Conservation (phyloP, 768 basidiomycete species). For the Lentinus brumalis region DNA sequence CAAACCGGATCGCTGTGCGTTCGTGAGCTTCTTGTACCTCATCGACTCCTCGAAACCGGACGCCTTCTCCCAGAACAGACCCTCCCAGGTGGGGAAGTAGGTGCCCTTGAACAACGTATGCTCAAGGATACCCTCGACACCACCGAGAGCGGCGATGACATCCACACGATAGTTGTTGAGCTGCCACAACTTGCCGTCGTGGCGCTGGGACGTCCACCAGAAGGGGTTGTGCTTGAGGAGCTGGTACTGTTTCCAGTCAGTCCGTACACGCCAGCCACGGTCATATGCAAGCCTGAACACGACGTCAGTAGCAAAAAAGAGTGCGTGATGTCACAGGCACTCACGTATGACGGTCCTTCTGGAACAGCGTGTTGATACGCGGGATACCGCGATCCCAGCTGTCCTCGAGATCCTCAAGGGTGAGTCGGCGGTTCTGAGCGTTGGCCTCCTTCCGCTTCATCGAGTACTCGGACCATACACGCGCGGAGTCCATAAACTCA, state of each 20-base stretch:
- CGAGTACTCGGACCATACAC: conserved; percentile 99
- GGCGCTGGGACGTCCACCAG: conserved; percentile 99
- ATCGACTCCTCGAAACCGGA: conserved; percentile 96
- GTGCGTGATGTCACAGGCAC: conserved; percentile 27
- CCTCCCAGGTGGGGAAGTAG: conserved; percentile 96
- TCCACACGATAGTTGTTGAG: conserved; percentile 98
- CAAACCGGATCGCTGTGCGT: conserved; percentile 97
- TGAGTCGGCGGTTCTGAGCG: conserved; percentile 94
- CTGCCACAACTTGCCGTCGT: conserved; percentile 96
- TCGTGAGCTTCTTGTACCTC: conserved; percentile 96
- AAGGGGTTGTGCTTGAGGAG: conserved; percentile 94
- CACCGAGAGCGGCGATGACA: conserved; percentile 95
- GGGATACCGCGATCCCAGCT: conserved; percentile 99
- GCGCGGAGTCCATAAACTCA: conserved; percentile 96
- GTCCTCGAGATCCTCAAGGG: conserved; percentile 96
- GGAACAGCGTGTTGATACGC: conserved; percentile 98
- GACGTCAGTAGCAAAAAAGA: not conserved
- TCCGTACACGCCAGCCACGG: conserved; percentile 97
- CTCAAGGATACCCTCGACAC: conserved; percentile 95
- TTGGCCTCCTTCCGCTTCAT: conserved; percentile 99
- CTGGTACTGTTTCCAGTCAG: conserved; percentile 98
- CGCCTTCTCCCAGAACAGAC: conserved; percentile 98
- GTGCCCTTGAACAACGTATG: conserved; percentile 98
- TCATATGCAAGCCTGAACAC: conserved; percentile 83
- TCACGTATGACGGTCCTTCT: conserved; percentile 94